Evolutionary conservation across 306 rosid species (phyloP).

Genomic region (Trichosanthes cucumerina): DNA sequence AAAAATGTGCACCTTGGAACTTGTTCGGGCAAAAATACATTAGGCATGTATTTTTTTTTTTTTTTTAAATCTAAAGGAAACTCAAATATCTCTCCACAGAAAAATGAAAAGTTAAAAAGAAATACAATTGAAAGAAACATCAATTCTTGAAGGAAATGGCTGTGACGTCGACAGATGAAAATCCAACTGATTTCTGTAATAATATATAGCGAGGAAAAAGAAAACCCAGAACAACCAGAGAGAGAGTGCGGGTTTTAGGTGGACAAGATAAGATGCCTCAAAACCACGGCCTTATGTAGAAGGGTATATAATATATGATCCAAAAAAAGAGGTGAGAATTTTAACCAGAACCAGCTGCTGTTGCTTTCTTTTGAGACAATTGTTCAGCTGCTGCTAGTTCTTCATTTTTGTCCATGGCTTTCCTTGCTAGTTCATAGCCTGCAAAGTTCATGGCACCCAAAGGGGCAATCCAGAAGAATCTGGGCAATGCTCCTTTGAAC

Average conservation of each 20-base stretch:
- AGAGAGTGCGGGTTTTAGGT: neutral
- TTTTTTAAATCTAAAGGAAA: conserved; percentile 23
- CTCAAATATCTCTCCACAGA: conserved; percentile 19
- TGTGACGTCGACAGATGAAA: conserved; percentile 40
- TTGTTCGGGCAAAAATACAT: neutral
- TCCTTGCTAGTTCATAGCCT: conserved; percentile 86
- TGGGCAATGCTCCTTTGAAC: conserved; percentile 90
- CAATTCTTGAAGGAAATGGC: conserved; percentile 15
- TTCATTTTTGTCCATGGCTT: conserved; percentile 82
- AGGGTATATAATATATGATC: neutral
- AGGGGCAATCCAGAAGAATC: conserved; percentile 99
- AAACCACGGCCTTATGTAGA: neutral
- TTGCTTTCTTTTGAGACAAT: conserved; percentile 34
- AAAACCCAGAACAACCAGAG: conserved; percentile 8
- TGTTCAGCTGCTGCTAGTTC: conserved; percentile 37
- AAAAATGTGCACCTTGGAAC: conserved; percentile 7
- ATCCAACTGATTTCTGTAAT: conserved; percentile 11
- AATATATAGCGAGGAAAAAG: neutral
- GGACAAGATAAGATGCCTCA: conserved; percentile 4
- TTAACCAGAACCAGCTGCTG: conserved; percentile 19
- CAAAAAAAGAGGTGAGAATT: neutral
- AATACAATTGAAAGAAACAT: conserved; percentile 12
- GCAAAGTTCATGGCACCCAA: conserved; percentile 99
- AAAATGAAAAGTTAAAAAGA: conserved; percentile 16
- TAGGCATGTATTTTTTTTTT: neutral